A percentile compares a stretch with the other conserved stretches of the same genome.
Conservation (phyloP, 2,329 filamentous ascomycete species). For the Cytospora mali region DNA sequence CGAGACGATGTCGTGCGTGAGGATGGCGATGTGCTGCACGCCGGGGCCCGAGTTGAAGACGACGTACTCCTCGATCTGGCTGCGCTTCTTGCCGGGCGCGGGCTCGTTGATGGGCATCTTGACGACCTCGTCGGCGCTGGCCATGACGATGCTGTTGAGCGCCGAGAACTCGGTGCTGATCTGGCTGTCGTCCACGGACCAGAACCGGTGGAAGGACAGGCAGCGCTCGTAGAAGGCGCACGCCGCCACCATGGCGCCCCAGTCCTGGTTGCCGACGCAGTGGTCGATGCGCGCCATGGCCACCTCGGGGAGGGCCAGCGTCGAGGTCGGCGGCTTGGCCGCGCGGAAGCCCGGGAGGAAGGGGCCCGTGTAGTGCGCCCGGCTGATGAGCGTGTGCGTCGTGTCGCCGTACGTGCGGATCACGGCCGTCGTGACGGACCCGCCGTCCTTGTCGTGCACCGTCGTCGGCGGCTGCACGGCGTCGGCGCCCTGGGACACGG, state of each 20-base stretch:
- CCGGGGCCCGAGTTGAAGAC: conserved; percentile 88
- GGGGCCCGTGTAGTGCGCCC: conserved; percentile 67
- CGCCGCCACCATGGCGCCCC: conserved; percentile 78
- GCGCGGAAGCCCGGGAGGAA: conserved; percentile 84
- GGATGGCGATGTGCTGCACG: conserved; percentile 90
- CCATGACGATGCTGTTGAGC: conserved; percentile 88
- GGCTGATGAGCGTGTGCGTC: conserved; percentile 86
- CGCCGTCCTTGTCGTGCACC: conserved; percentile 60
- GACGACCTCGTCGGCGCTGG: conserved; percentile 75
- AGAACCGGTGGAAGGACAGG: conserved; percentile 94
- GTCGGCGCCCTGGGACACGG: conserved; percentile 65
- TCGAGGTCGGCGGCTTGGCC: conserved; percentile 45
- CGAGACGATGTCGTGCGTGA: conserved; percentile 77
- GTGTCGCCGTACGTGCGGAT: conserved; percentile 95
- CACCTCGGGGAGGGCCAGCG: conserved; percentile 61
- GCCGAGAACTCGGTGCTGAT: conserved; percentile 93
- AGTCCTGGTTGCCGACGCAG: conserved; percentile 96
- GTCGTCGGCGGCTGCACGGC: conserved; percentile 64
- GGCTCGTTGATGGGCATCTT: conserved; percentile 99
- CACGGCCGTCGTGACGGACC: conserved; percentile 72
- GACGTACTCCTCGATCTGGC: conserved; percentile 92
- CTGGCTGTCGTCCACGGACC: conserved; percentile 91
- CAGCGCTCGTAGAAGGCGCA: conserved; percentile 80
- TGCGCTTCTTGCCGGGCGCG: conserved; percentile 84
- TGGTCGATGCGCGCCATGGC: conserved; percentile 81